These are phyloP conservation scores for Auricularia heimuer DNA, from an alignment of 768 basidiomycete species.

Conservation along the genomic window DNA sequence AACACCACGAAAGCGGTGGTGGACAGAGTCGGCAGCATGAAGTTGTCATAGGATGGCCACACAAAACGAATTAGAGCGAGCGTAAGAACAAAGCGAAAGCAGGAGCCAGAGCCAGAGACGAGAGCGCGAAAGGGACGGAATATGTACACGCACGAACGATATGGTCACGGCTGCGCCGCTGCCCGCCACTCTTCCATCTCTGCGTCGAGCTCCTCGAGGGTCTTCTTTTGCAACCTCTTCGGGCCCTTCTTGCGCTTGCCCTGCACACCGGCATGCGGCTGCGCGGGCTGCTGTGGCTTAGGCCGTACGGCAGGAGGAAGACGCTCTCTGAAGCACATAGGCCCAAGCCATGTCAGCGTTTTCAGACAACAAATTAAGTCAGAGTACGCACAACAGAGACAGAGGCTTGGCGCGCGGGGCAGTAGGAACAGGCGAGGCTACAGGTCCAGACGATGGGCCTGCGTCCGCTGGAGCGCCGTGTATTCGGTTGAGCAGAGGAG, in stretches of 20 bases:
- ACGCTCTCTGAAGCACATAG: background rate
- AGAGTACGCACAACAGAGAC: background rate
- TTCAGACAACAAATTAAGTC: background rate
- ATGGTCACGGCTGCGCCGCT: background rate
- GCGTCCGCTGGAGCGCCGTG: background rate
- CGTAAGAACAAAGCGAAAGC: too few relatives aligned
- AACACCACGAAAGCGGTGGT: too few relatives aligned
- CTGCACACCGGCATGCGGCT: background rate
- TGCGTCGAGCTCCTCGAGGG: background rate
- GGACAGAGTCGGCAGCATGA: too few relatives aligned
- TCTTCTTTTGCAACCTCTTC: background rate
- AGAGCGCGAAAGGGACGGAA: too few relatives aligned
- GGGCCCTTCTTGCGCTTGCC: background rate
- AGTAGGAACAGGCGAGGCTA: background rate
- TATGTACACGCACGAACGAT: too few relatives aligned
- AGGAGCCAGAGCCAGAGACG: too few relatives aligned
- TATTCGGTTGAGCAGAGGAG: background rate
- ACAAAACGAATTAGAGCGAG: too few relatives aligned
- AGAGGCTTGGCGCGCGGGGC: background rate
- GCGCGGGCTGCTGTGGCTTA: background rate
- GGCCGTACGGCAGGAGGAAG: background rate
- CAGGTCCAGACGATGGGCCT: background rate
- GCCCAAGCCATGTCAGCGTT: too few relatives aligned
- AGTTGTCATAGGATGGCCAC: background rate
- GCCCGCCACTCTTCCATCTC: constrained; percentile 1